Evolutionary conservation across 2,329 filamentous ascomycete genomes (phyloP).

Genomic region (Fusarium globosum): DNA sequence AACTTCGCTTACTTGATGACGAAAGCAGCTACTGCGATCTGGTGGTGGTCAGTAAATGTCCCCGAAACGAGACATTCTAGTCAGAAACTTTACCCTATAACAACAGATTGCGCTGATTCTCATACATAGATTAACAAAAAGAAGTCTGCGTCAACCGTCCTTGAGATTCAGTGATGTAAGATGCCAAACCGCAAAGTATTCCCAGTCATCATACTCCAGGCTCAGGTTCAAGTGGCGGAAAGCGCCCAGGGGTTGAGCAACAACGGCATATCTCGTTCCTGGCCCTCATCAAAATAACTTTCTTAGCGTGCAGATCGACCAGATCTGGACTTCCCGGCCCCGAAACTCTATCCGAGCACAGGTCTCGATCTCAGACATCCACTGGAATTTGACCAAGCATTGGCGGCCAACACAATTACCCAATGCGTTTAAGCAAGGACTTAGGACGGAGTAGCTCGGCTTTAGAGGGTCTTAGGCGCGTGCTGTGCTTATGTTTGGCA

Average conservation of each 20-base stretch:
- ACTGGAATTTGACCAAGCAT: constrained; percentile 27
- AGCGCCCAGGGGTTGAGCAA: not conserved
- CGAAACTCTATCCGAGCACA: constrained; percentile 14
- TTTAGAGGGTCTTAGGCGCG: not conserved
- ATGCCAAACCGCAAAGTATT: fast-evolving
- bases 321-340: constrained; percentile 1
- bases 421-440: not conserved
- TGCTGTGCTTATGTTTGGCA: not conserved
- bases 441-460: not conserved
- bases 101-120: fast-evolving
- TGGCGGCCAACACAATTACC: constrained; percentile 1
- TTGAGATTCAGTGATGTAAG: not conserved
- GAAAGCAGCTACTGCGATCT: not conserved
- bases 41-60: not conserved
- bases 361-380: not conserved
- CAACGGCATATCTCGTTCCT: constrained; percentile 15
- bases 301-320: not conserved
- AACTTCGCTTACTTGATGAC: not conserved
- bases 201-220: not conserved
- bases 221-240: not conserved
- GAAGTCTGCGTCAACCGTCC: too few species aligned
- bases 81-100: not conserved
- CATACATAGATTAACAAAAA: not conserved
- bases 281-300: not conserved
- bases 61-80: not conserved